Evolutionary conservation across 371 early-diverging fungal genomes (phyloP).

Genomic region (Mortierella sp.): DNA sequence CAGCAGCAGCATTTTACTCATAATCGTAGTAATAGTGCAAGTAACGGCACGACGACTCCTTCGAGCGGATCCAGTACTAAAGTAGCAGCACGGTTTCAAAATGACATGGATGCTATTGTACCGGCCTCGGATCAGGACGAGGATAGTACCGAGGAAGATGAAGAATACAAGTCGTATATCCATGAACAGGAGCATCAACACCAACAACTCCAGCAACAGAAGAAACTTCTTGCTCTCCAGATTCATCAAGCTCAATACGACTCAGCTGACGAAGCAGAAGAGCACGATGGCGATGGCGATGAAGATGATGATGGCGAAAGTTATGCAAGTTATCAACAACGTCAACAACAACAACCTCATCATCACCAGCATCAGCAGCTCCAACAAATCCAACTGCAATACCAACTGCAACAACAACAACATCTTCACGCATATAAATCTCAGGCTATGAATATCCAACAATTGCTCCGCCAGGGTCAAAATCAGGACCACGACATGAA

Average conservation of each 20-base stretch:
- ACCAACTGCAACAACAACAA: conserved; percentile 49
- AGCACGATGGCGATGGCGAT: conserved; percentile 2
- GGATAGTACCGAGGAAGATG: conserved; percentile 51
- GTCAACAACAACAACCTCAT: conserved; percentile 22
- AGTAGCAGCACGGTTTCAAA: conserved; percentile 15
- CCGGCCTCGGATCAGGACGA: conserved; percentile 45
- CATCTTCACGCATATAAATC: conserved; percentile 45
- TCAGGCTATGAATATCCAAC: conserved; percentile 53
- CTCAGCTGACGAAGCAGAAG: conserved; percentile 16
- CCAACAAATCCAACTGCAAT: conserved; percentile 40
- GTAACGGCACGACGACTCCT: background rate
- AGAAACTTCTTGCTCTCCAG: background rate
- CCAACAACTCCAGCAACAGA: conserved; percentile 10
- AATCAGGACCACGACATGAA: conserved; percentile 35
- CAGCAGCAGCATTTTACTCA: conserved; percentile 6
- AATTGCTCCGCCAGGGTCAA: conserved; percentile 37
- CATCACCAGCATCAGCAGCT: conserved; percentile 50
- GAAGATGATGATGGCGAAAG: conserved; percentile 4
- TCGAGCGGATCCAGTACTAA: conserved; percentile 19
- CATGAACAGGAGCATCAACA: conserved; percentile 38
- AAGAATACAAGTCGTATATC: conserved; percentile 42
- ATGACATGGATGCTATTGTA: conserved; percentile 45
- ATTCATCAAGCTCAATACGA: conserved; percentile 6
- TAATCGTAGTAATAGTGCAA: conserved; percentile 4
- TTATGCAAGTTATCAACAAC: conserved; percentile 8